Percentiles rank a stretch among this genome's conserved stretches.
phyloP scores from a whole-genome alignment of 371 early-diverging fungal genomes.

The Mortierella sp. region DNA sequence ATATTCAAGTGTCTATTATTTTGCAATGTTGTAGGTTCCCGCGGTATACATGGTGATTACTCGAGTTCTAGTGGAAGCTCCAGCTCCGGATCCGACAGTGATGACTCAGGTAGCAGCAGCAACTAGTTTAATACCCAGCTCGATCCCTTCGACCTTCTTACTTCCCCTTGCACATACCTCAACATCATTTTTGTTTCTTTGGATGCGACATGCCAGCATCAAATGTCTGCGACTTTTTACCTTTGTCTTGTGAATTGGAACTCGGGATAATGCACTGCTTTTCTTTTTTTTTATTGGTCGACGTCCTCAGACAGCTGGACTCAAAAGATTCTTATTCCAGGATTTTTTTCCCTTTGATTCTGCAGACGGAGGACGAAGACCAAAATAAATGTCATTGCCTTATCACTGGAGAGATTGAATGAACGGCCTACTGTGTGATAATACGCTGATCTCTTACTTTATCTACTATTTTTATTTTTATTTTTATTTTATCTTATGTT shows the following conservation, averaged over 20 bases:
- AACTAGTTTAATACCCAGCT: slow-evolving; percentile 57
- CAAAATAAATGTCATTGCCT: slow-evolving; percentile 16
- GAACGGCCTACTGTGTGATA: neutral
- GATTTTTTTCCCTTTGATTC: neutral
- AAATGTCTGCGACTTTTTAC: neutral
- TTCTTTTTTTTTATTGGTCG: neutral
- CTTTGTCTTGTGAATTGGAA: neutral
- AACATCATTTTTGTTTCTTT: neutral
- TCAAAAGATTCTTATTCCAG: neutral
- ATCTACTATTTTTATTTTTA: neutral
- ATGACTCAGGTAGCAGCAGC: slow-evolving; percentile 82
- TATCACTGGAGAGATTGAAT: neutral
- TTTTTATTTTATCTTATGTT: neutral
- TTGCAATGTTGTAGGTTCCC: neutral
- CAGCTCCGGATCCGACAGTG: slow-evolving; percentile 77
- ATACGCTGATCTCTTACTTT: neutral
- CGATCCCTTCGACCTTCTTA: neutral
- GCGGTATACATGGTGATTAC: slow-evolving; percentile 34
- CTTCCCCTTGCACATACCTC: neutral
- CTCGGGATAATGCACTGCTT: neutral
- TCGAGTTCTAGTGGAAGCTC: slow-evolving; percentile 69
- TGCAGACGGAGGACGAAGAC: slow-evolving; percentile 17
- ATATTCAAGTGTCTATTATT: neutral
- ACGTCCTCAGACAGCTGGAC: neutral
- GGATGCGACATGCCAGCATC: neutral